These are phyloP conservation scores for Hypomontagnella monticulosa DNA, from an alignment of 495 filamentous ascomycete species.

Conservation along the genomic window DNA sequence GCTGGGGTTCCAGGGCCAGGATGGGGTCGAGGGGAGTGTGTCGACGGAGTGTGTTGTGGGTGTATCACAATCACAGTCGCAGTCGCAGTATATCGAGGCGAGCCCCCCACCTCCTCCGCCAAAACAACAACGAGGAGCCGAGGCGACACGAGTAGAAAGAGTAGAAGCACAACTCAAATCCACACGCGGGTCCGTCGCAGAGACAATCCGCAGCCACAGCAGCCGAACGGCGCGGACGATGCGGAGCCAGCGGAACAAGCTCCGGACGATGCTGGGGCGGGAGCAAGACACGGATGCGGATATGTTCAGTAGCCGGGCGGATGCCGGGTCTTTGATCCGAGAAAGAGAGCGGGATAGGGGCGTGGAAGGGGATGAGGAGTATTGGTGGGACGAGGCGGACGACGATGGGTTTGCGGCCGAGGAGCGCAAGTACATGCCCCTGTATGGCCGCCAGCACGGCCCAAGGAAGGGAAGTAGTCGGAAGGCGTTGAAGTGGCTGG, in stretches of 20 bases:
- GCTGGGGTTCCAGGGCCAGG: conserved; percentile 13
- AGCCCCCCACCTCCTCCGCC: conserved; percentile 2
- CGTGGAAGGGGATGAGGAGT: not conserved
- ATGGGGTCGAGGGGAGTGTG: not conserved
- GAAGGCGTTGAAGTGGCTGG: conserved; percentile 51
- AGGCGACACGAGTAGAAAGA: not conserved
- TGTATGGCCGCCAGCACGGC: conserved; percentile 33
- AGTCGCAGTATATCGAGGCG: not conserved
- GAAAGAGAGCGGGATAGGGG: too few relatives aligned
- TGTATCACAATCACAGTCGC: too few relatives aligned
- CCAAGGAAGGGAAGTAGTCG: conserved; percentile 44
- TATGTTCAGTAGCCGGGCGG: not conserved
- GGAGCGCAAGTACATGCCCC: conserved; percentile 50
- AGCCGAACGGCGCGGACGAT: conserved; percentile 28
- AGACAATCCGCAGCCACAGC: conserved; percentile 15
- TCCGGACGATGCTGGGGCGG: conserved; percentile 22
- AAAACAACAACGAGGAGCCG: not conserved
- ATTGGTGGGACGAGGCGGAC: not conserved
- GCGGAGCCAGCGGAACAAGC: conserved; percentile 35
- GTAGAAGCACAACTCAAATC: conserved; percentile 17
- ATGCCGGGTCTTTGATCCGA: not conserved
- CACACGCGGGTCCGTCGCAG: conserved; percentile 16
- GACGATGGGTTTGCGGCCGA: conserved; percentile 34
- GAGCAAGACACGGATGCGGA: conserved; percentile 6
- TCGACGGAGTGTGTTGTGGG: too few relatives aligned